Base-by-base conservation (phyloP, 1,284 basidiomycete genomes). In the Boletellus deceptivus region DNA sequence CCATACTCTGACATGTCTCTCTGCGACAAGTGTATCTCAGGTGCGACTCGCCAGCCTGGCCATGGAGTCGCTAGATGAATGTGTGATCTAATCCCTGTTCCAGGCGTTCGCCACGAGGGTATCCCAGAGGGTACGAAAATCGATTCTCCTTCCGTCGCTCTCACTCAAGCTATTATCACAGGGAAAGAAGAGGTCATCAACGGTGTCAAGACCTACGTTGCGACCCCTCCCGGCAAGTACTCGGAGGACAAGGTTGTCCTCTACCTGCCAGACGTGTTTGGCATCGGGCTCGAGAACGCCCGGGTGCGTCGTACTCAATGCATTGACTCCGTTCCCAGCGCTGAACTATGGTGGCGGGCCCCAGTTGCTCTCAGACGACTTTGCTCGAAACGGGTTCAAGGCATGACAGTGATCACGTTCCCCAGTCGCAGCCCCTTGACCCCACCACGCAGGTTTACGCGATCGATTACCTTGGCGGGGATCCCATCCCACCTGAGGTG, bases 371-470 rank as follows among this genome's bases (percentile, higher is more conserved):
- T 80, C 75, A 13, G 90, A 92, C 60, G 83, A 82, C 61, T 91
- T 84, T 68, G 87, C 89, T 16, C 73, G 72, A 25, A 85, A 87
- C 56, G 89, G 88, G 11, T 86, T 80, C 75, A 81, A 82, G 67
- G 80, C 80, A 52, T 1, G 29, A 63, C 37, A 33, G 22, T 17
- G 16, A 34, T 33, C 24, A 31, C n/a, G 14, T 40, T 25, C n/a
- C 9, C 22, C 9, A 8, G 11, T 20, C 8, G 8, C 35, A 5
- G 11, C 10, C 10, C 25, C 29, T 13, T 31, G 13, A 31, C 29
- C 29, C 29, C 29, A 1, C 8, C 29, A 87, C 66, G 73, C 79
- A 60, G 84, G 60, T 59, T 29, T 69, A 76, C 49, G 51, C 74
- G 10, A 69, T 74, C 29, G 79, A 82, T 59, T 64, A 74, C 54